Evolutionary conservation across 257 asterid species (phyloP).

Genomic region (Linaria vulgaris): DNA sequence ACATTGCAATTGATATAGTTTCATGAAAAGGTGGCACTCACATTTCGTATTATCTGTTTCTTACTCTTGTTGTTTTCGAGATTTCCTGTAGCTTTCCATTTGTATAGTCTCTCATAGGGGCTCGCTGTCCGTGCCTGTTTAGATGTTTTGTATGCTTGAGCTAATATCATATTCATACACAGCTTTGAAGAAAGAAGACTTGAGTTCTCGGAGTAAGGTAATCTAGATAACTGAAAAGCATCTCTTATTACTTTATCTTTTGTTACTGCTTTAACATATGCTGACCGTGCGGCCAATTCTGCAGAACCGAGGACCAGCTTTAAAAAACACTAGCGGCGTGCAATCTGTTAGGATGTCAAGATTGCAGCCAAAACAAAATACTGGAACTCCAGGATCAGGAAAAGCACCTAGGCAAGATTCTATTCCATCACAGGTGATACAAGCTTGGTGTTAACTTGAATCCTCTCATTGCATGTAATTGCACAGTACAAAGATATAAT

Average conservation of each 20-base stretch:
- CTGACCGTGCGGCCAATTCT: slow-evolving; percentile 28
- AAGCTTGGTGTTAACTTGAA: slow-evolving; percentile 36
- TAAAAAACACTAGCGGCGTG: slow-evolving; percentile 45
- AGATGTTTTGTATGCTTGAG: slow-evolving; percentile 11
- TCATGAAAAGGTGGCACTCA: slow-evolving; percentile 18
- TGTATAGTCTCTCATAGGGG: not conserved
- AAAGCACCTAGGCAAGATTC: slow-evolving; percentile 51
- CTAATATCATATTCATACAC: slow-evolving; percentile 34
- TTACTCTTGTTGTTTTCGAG: slow-evolving; percentile 16
- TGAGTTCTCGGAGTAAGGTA: slow-evolving; percentile 53
- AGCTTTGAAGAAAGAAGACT: slow-evolving; percentile 51
- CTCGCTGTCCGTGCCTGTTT: slow-evolving; percentile 13
- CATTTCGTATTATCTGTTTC: slow-evolving; percentile 10
- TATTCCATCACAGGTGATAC: slow-evolving; percentile 43
- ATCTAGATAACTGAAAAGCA: slow-evolving; percentile 6
- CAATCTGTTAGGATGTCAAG: slow-evolving; percentile 43
- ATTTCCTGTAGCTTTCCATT: not conserved
- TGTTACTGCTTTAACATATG: slow-evolving; percentile 14
- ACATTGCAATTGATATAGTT: slow-evolving; percentile 13
- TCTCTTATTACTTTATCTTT: slow-evolving; percentile 8
- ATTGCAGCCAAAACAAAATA: slow-evolving; percentile 54
- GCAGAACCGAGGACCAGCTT: slow-evolving; percentile 47
- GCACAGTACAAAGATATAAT: not conserved
- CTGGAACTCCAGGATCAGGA: slow-evolving; percentile 47
- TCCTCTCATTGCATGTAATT: slow-evolving; percentile 8